Conservation (phyloP, 257 asterid species). For the Fraxinus americana region DNA sequence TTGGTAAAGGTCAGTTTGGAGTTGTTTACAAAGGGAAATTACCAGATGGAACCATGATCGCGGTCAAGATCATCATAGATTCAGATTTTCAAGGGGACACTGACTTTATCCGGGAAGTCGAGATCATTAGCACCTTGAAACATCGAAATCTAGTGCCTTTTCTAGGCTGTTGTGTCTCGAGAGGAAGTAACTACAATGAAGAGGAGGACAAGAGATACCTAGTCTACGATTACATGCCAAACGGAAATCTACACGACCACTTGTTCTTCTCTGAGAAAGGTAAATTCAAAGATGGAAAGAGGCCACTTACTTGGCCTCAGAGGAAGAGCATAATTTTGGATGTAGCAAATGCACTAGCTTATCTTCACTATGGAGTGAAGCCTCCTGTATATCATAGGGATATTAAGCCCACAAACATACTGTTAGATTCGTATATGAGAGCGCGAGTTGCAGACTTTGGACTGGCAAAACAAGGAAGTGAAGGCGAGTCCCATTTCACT, state of each 20-base stretch:
- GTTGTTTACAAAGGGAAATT: conserved; percentile 55
- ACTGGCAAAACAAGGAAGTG: conserved; percentile 44
- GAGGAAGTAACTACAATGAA: not conserved
- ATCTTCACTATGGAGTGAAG: conserved; percentile 62
- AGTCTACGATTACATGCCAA: conserved; percentile 63
- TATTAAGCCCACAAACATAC: conserved; percentile 65
- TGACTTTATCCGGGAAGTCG: conserved; percentile 55
- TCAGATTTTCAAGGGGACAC: conserved; percentile 42
- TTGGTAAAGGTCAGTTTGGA: conserved; percentile 62
- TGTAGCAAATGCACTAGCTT: conserved; percentile 58
- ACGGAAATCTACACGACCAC: conserved; percentile 50
- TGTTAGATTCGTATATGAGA: conserved; percentile 54
- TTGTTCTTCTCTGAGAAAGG: conserved; percentile 30
- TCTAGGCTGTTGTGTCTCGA: conserved; percentile 49
- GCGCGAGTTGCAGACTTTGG: conserved; percentile 68
- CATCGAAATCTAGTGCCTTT: conserved; percentile 59
- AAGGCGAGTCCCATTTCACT: conserved; percentile 39
- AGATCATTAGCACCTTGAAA: conserved; percentile 53
- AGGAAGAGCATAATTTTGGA: conserved; percentile 65
- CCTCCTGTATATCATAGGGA: conserved; percentile 72
- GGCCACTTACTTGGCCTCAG: conserved; percentile 48
- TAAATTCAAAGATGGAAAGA: not conserved
- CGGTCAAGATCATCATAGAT: conserved; percentile 48
- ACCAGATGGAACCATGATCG: conserved; percentile 49
- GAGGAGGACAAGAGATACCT: conserved; percentile 42